Evolutionary conservation across 2,329 filamentous ascomycete species (phyloP), one percentile per base, ranked within the genome.

Genomic region (Karstenula rhodostoma): DNA sequence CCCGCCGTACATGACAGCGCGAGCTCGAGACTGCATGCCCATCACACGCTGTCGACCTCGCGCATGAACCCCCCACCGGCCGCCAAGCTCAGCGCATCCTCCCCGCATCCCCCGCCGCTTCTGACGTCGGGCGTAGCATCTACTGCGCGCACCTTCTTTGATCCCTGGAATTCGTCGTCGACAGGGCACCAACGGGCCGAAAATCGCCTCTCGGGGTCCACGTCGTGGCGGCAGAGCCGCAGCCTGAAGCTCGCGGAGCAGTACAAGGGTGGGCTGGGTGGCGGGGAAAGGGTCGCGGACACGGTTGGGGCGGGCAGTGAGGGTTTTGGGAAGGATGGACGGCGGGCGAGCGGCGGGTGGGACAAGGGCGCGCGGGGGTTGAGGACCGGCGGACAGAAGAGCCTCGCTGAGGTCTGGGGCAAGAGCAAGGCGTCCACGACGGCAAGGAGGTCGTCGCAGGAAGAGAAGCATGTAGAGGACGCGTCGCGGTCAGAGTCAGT

Each of bases 121-220:
- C 35, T 60, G 32, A 33, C 43, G 17, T 42, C 52, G 25, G 56
- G 58, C 56, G 65, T 66, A 22, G 58, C 59, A 17, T 61, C 68
- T 12, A 54, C 73, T 9, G 57, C 64, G 6, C 74, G 71, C 50
- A 67, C 61, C 44, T 64, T 74, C 60, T 90, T 90, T 69, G 89
- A 91, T 75, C 83, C 87, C 5, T 91, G 88, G 88, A 93, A 93
- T 78, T 89, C 88, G 15, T 87, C 88, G 13, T 88, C 89, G 6
- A 89, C 90, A 0, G 92, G 92, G 48, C 92, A 97, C 75, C 93
- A 96, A 78, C 85, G 88, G 43, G 87, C 91, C 44, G 90, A 94
- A 61, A 89, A 87, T 60, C 79, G 81, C 3, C 83, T 90, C 1
- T 85, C 86, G 1, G 85, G 85, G 25, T 85, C 83, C 67, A 88